These are phyloP conservation scores for Amanita muscaria DNA, from an alignment of 768 basidiomycete genomes.

Conservation along the genomic window DNA sequence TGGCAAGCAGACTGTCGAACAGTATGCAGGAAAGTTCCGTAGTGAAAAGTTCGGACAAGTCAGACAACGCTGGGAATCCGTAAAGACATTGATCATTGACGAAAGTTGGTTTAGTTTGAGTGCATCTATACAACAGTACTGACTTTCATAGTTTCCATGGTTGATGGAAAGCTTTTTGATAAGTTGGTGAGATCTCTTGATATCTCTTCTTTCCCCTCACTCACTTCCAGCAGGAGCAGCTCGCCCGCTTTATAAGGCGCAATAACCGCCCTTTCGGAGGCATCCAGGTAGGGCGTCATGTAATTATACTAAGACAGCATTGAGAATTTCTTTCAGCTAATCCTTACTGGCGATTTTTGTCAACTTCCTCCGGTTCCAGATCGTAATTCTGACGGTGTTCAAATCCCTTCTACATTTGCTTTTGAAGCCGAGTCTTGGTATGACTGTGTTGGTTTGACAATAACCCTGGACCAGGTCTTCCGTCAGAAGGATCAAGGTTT, in stretches of 20 bases:
- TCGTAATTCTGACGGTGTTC: slow-evolving; percentile 36
- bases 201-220: slow-evolving; percentile 7
- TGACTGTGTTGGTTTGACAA: slow-evolving; percentile 46
- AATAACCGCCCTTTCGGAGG: slow-evolving; percentile 67
- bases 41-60: slow-evolving; percentile 29
- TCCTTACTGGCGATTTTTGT: slow-evolving; percentile 85
- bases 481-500: slow-evolving; percentile 77
- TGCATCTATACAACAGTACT: background rate
- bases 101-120: slow-evolving; percentile 47
- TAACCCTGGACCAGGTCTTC: slow-evolving; percentile 67
- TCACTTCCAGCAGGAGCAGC: slow-evolving; percentile 39
- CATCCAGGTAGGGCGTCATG: slow-evolving; percentile 50
- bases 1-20: slow-evolving; percentile 46
- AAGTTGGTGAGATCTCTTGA: slow-evolving; percentile 46
- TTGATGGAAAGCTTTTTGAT: slow-evolving; percentile 73
- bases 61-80: slow-evolving; percentile 54
- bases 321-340: slow-evolving; percentile 37
- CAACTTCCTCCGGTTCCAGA: slow-evolving; percentile 78
- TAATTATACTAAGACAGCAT: background rate
- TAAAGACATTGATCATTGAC: slow-evolving; percentile 69
- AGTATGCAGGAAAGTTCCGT: slow-evolving; percentile 46
- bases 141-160: slow-evolving; percentile 67
- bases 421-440: slow-evolving; percentile 79
- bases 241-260: slow-evolving; percentile 51
- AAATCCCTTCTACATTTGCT: slow-evolving; percentile 51